Conservation (phyloP, 768 basidiomycete species). For the Exsudoporus frostii region DNA sequence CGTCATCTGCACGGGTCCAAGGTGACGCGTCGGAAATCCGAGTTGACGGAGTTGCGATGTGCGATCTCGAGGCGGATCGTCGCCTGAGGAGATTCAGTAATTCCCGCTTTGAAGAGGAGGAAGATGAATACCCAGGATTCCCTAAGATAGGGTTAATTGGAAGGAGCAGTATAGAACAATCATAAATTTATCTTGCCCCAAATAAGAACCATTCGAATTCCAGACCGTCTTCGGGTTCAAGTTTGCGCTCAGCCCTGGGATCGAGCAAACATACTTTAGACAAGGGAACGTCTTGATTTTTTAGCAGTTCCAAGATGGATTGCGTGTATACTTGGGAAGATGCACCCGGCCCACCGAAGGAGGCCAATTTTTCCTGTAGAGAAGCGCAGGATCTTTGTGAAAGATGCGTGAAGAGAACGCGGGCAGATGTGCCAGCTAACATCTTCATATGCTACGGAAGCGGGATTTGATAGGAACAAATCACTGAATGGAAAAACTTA, state of each 20-base stretch:
- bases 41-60: slow-evolving; percentile 83
- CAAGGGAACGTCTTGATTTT: slow-evolving; percentile 33
- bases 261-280: slow-evolving; percentile 89
- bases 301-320: slow-evolving; percentile 15
- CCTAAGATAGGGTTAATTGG: slow-evolving; percentile 34
- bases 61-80: slow-evolving; percentile 93
- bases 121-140: slow-evolving; percentile 50
- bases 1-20: slow-evolving; percentile 94
- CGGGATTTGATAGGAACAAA: neutral
- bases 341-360: slow-evolving; percentile 11
- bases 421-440: slow-evolving; percentile 61
- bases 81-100: slow-evolving; percentile 48
- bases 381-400: slow-evolving; percentile 65
- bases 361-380: slow-evolving; percentile 35
- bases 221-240: slow-evolving; percentile 76
- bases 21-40: slow-evolving; percentile 83
- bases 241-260: slow-evolving; percentile 69
- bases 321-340: slow-evolving; percentile 26
- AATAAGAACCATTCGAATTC: slow-evolving; percentile 90
- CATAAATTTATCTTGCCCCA: slow-evolving; percentile 52
- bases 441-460: slow-evolving; percentile 72
- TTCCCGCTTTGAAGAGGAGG: neutral
- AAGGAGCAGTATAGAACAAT: neutral
- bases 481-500: slow-evolving; percentile 31
- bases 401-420: slow-evolving; percentile 83